phyloP scores from a whole-genome alignment of 2,329 filamentous ascomycete species.

The Tricladium varicosporioides region DNA sequence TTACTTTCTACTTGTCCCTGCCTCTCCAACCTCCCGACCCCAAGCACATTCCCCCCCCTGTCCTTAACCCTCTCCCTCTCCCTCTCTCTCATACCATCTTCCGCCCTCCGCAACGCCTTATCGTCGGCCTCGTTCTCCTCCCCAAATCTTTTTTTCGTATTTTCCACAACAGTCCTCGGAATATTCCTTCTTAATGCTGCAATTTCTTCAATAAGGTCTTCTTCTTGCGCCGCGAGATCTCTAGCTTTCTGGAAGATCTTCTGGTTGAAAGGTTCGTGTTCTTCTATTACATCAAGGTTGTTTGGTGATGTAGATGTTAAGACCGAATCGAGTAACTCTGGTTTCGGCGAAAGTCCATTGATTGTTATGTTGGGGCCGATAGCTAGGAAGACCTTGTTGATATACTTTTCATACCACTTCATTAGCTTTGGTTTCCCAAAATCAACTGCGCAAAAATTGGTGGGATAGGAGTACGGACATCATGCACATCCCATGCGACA shows the following conservation, averaged over 20 bases:
- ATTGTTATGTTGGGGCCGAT: conserved; percentile 60
- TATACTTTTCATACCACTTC: conserved; percentile 47
- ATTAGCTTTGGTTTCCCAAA: not conserved
- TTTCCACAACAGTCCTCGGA: conserved; percentile 19
- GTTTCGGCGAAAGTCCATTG: conserved; percentile 51
- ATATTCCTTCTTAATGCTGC: conserved; percentile 39
- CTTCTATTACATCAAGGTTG: conserved; percentile 34
- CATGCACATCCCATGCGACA: conserved; percentile 59
- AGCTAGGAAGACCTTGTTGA: conserved; percentile 56
- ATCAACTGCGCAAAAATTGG: not conserved
- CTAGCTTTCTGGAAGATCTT: conserved; percentile 58
- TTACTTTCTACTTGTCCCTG: conserved; percentile 45
- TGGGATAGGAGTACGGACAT: conserved; percentile 40
- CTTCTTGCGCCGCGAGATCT: conserved; percentile 59
- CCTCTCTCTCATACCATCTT: conserved; percentile 17
- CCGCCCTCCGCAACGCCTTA: conserved; percentile 10
- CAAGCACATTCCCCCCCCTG: conserved; percentile 25
- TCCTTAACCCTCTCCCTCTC: conserved; percentile 14
- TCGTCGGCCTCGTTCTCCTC: conserved; percentile 25
- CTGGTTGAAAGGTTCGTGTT: conserved; percentile 60
- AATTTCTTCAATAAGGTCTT: conserved; percentile 63
- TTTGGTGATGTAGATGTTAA: conserved; percentile 28
- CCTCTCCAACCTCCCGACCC: conserved; percentile 42
- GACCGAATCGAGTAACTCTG: conserved; percentile 35
- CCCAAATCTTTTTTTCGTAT: conserved; percentile 22